Conservation (phyloP, 2,329 filamentous ascomycete genomes). For the Penicillium janthinellum region DNA sequence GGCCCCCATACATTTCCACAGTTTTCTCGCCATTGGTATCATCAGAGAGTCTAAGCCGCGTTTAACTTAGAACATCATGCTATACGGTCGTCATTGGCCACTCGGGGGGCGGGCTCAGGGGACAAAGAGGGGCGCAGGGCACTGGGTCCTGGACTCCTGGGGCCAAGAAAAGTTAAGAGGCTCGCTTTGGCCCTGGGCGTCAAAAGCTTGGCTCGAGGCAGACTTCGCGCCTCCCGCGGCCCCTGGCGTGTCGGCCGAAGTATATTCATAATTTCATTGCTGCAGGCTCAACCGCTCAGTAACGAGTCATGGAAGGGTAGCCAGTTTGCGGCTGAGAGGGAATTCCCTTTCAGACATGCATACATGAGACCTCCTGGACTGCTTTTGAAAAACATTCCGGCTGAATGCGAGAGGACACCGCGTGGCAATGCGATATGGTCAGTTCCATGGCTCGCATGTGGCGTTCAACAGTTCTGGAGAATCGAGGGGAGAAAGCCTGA, state of each 20-base stretch:
- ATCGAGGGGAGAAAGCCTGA: not conserved
- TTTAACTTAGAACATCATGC: constrained; percentile 11
- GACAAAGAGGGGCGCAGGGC: not conserved
- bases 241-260: not conserved
- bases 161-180: not conserved
- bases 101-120: constrained; percentile 12
- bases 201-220: constrained; percentile 19
- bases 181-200: constrained; percentile 6
- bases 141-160: not conserved
- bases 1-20: not conserved
- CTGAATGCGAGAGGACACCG: not conserved
- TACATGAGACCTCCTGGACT: not conserved
- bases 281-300: not conserved
- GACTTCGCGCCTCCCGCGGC: constrained; percentile 3
- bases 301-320: too few relatives aligned
- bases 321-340: not conserved
- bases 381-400: not conserved
- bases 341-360: not conserved
- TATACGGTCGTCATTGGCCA: constrained; percentile 12
- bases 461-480: constrained; percentile 2
- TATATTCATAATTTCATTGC: not conserved
- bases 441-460: constrained; percentile 21
- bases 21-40: constrained; percentile 7
- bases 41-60: constrained; percentile 8
- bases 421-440: constrained; percentile 3